phyloP scores from a whole-genome alignment of 208 protist genomes.

The Trypanosoma cruzi region DNA sequence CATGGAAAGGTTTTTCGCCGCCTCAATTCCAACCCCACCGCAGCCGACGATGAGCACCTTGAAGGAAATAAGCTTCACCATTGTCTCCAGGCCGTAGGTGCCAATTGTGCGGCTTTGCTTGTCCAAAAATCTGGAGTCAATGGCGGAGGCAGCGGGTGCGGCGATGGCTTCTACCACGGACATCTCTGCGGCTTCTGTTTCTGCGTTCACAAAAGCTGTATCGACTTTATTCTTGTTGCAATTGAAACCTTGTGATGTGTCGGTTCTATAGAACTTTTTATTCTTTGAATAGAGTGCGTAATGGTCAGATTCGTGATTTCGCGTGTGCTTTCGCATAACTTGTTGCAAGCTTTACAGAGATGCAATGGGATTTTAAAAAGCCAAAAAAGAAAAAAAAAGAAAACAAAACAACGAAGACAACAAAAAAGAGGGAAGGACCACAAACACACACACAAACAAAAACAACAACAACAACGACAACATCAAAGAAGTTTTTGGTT shows the following conservation, averaged over 20 bases:
- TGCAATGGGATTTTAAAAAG: neutral
- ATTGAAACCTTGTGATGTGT: neutral
- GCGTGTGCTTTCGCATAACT: constrained; percentile 23
- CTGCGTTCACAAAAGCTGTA: neutral
- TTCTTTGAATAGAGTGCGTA: constrained; percentile 16
- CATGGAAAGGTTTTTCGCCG: constrained; percentile 92
- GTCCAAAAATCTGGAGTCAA: constrained; percentile 88
- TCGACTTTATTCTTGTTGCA: neutral
- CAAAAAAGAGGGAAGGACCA: constrained; percentile 9
- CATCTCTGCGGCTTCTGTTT: neutral
- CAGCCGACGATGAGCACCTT: constrained; percentile 93
- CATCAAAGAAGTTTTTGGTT: too few relatives aligned
- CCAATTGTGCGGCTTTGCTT: constrained; percentile 93
- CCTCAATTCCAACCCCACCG: constrained; percentile 89
- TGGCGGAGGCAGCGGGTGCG: constrained; percentile 35
- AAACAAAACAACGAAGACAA: neutral
- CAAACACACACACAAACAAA: constrained; percentile 14
- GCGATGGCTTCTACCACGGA: neutral
- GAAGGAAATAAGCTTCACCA: constrained; percentile 89
- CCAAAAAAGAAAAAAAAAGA: constrained; percentile 5
- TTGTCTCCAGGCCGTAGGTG: constrained; percentile 92
- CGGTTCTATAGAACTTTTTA: constrained; percentile 1
- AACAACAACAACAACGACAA: neutral
- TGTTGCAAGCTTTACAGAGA: constrained; percentile 8
- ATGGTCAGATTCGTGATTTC: constrained; percentile 11